Percentiles rank a stretch among this genome's conserved stretches.
Evolutionary conservation across 177 flowering plant genomes (phyloP).

Genomic region (Vitis hybrid): DNA sequence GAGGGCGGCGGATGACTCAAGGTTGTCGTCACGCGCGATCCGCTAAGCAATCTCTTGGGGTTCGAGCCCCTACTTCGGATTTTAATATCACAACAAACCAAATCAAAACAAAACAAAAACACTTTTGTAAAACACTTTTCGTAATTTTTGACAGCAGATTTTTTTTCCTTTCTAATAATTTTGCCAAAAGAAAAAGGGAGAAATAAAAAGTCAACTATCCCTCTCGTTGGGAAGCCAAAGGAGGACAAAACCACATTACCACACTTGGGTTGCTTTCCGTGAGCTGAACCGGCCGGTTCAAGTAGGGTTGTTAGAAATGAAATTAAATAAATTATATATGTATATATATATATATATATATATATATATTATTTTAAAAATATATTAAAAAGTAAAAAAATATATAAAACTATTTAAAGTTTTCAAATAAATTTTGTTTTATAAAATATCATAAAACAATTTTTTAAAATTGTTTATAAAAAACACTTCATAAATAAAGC

Average conservation of each 20-base stretch:
- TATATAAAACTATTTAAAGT: too few species aligned
- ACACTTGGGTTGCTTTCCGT: too few species aligned
- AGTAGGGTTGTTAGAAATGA: neutral
- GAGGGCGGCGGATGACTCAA: constrained; percentile 39
- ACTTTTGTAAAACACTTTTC: neutral
- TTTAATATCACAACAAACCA: neutral
- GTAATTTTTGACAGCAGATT: neutral
- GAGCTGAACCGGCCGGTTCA: neutral
- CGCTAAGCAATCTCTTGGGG: constrained; percentile 16
- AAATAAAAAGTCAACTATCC: neutral
- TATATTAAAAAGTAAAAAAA: too few species aligned
- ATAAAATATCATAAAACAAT: too few species aligned
- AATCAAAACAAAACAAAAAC: neutral
- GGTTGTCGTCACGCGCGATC: constrained; percentile 26
- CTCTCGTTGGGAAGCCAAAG: neutral
- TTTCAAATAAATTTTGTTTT: too few species aligned
- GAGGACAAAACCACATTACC: too few species aligned
- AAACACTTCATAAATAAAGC: too few species aligned
- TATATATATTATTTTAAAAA: too few species aligned
- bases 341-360: too few species aligned
- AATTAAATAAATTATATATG: too few species aligned
- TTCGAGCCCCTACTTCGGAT: constrained; percentile 6
- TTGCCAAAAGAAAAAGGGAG: too few species aligned
- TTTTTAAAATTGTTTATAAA: too few species aligned
- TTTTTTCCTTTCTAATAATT: neutral